Conservation (phyloP, 1,284 basidiomycete genomes). For the Trichosporon sp. region DNA sequence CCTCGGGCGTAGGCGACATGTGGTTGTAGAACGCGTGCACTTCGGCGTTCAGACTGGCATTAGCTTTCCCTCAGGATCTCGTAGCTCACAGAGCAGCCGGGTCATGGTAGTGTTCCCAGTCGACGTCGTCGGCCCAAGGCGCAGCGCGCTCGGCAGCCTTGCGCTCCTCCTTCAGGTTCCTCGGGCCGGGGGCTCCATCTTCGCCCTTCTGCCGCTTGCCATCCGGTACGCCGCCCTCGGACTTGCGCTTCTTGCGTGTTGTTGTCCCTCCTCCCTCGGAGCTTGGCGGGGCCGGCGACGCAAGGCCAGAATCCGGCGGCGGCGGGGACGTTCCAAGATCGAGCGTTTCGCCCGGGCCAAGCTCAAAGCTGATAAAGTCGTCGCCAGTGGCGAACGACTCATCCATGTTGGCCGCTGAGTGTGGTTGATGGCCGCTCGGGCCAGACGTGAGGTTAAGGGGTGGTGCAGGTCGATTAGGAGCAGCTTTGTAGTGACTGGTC, state of each 20-base stretch:
- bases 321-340: background rate
- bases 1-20: constrained; percentile 76
- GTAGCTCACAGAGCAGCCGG: constrained; percentile 68
- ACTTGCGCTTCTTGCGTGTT: constrained; percentile 1
- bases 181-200: constrained; percentile 46
- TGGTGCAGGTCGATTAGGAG: background rate
- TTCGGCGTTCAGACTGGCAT: constrained; percentile 68
- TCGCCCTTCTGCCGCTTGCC: background rate
- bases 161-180: constrained; percentile 58
- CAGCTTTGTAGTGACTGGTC: background rate
- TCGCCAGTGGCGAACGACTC: constrained; percentile 12
- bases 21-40: constrained; percentile 78
- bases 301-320: background rate
- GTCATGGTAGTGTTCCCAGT: constrained; percentile 70
- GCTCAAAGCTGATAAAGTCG: constrained; percentile 17
- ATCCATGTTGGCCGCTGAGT: background rate
- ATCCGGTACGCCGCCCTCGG: background rate
- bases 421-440: background rate
- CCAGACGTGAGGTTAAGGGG: background rate
- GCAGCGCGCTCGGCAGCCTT: constrained; percentile 59
- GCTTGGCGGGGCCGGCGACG: background rate
- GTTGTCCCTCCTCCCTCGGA: background rate
- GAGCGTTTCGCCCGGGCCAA: background rate
- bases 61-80: background rate
- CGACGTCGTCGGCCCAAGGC: constrained; percentile 72